phyloP scores from a whole-genome alignment of 352 stramenopile species.

The Saprolegnia parasitica region DNA sequence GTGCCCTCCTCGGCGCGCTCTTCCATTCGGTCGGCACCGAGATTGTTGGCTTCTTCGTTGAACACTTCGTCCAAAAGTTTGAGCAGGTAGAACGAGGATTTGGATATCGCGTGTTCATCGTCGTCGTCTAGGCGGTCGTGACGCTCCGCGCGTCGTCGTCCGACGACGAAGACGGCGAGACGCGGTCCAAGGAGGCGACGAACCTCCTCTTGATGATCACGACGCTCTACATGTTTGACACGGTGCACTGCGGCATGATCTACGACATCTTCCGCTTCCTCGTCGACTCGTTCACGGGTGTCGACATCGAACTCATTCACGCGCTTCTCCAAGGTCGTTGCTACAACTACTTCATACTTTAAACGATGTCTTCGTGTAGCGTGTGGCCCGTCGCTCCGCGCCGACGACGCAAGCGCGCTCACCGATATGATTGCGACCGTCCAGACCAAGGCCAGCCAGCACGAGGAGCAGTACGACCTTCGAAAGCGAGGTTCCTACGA shows the following conservation, averaged over 20 bases:
- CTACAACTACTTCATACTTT: background rate
- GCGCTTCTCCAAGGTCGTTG: slow-evolving; percentile 58
- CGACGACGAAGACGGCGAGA: slow-evolving; percentile 35
- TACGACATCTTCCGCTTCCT: slow-evolving; percentile 87
- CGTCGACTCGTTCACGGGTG: slow-evolving; percentile 58
- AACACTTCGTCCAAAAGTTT: slow-evolving; percentile 39
- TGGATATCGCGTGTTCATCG: background rate
- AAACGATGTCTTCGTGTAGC: slow-evolving; percentile 28
- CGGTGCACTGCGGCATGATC: slow-evolving; percentile 86
- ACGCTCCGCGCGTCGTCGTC: slow-evolving; percentile 23
- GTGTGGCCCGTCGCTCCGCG: slow-evolving; percentile 73
- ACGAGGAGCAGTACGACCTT: slow-evolving; percentile 34
- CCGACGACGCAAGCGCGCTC: slow-evolving; percentile 80
- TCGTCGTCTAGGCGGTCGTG: slow-evolving; percentile 48
- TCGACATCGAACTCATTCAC: slow-evolving; percentile 86
- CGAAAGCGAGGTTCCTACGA: background rate
- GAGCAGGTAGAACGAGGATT: slow-evolving; percentile 4
- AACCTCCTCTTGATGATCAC: slow-evolving; percentile 85
- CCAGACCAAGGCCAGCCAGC: slow-evolving; percentile 60
- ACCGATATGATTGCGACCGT: slow-evolving; percentile 80
- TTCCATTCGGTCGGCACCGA: slow-evolving; percentile 77
- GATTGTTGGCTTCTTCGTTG: slow-evolving; percentile 75
- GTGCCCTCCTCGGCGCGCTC: slow-evolving; percentile 58
- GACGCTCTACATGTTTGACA: slow-evolving; percentile 88
- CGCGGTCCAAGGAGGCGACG: slow-evolving; percentile 54